phyloP scores from a whole-genome alignment of 1,284 basidiomycete genomes.

The Coriolopsis trogii region DNA sequence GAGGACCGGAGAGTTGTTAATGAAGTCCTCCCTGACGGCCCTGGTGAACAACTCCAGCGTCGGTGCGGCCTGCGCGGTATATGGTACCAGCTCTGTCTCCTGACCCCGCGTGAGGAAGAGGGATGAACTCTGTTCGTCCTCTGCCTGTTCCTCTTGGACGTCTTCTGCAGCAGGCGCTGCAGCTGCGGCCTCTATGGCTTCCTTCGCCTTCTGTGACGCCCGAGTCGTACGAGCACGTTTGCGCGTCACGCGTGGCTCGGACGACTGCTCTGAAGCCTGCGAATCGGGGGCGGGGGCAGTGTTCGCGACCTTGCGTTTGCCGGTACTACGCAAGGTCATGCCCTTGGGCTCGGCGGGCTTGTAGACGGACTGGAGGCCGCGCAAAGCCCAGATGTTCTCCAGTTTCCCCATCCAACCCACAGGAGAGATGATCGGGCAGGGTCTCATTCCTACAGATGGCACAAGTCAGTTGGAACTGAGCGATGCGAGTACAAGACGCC shows the following conservation, averaged over 20 bases:
- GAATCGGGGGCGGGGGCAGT: not conserved
- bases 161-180: not conserved
- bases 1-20: conserved; percentile 11
- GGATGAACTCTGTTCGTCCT: not conserved
- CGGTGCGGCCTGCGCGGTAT: not conserved
- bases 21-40: conserved; percentile 22
- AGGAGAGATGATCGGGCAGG: conserved; percentile 27
- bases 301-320: conserved; percentile 25
- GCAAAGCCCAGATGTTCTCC: conserved; percentile 26
- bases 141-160: not conserved
- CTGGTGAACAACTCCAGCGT: conserved; percentile 6
- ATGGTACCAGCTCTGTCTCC: not conserved
- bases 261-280: not conserved
- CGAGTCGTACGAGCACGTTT: conserved; percentile 22
- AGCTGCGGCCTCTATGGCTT: not conserved
- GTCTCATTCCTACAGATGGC: conserved; percentile 18
- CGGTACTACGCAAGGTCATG: conserved; percentile 30
- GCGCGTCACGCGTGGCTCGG: conserved; percentile 13
- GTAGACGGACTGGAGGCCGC: conserved; percentile 20
- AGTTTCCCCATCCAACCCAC: conserved; percentile 26
- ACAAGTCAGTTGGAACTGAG: too few relatives aligned
- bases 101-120: conserved; percentile 2
- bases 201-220: conserved; percentile 12
- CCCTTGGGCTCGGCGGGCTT: conserved; percentile 17
- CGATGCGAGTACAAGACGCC: too few relatives aligned